These are phyloP conservation scores for Pseudocohnilembus persalinus DNA, from an alignment of 169 alveolate species.

Conservation along the genomic window DNA sequence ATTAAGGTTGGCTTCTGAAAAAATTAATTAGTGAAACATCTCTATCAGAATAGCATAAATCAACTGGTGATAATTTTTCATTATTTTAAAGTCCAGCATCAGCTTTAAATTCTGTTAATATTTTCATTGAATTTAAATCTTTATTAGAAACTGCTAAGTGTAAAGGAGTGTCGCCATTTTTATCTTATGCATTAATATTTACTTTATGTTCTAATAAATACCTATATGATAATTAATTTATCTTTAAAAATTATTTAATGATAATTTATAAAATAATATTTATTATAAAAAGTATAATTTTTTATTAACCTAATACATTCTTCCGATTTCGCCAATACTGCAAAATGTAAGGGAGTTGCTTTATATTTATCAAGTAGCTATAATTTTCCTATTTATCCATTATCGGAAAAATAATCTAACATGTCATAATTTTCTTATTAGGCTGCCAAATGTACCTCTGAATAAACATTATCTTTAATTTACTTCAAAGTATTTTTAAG, in stretches of 20 bases:
- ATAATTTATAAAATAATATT: no score
- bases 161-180: conserved; percentile 57
- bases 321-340: conserved; percentile 25
- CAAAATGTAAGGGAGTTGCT: conserved; percentile 61
- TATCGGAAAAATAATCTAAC: conserved; percentile 43
- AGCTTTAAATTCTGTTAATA: conserved; percentile 47
- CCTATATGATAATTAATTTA: neutral
- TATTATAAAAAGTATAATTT: no score
- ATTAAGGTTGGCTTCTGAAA: conserved; percentile 7
- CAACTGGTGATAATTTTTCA: conserved; percentile 45
- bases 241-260: no score
- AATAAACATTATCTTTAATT: conserved; percentile 19
- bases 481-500: neutral
- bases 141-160: conserved; percentile 52
- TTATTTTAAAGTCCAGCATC: conserved; percentile 45
- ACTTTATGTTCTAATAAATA: conserved; percentile 35
- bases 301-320: conserved; percentile 14
- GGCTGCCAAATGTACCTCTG: conserved; percentile 55
- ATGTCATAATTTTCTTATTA: conserved; percentile 42
- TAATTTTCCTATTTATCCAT: conserved; percentile 15
- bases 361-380: conserved; percentile 9
- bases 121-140: conserved; percentile 28
- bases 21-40: conserved; percentile 7
- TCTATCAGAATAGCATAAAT: conserved; percentile 30
- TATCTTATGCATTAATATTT: conserved; percentile 47